Evolutionary conservation across 1,139 yeast genomes (phyloP), one percentile per base, ranked within the genome.

Genomic region (Diutina siamensis): DNA sequence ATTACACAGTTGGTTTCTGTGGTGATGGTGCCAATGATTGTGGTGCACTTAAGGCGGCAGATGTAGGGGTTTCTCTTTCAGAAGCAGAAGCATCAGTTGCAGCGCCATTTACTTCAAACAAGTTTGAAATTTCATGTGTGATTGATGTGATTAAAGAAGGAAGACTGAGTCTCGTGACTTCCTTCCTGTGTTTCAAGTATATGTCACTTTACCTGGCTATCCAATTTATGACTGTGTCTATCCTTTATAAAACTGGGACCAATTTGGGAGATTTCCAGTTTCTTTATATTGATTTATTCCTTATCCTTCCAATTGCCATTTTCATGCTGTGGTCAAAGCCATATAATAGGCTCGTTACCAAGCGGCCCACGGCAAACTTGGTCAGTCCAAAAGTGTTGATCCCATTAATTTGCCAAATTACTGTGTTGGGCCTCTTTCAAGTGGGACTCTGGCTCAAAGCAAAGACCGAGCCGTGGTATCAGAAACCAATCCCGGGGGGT

Each of bases 81-180:
- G 98, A 92, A 59, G 98, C 98, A 0, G 99, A 92, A 60, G 98
- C 98, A 0, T 85, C 95, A 4, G 97, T 94, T 19, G 98, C 98
- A 1, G 97, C 98, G 0, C 98, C 99, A 2, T 92, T 92, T 60
- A 94, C 99, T 0, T 86, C 96, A 1, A 74, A 94, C 45, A 63
- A 76, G 1, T 92, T 92, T 64, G 96, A 92, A 54, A 88, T 92
- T 40, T 80, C 95, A 2, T 92, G 98, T 66, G 95, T 92, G 25
- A 65, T 87, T 52, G 88, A 86, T 58, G 92, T 94, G 3, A 87
- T 92, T 49, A 80, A 77, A 55, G 98, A 94, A 61, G 99, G 99
- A 12, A 73, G 99, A 51, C 92, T 89, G 2, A 83, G 97, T 40
- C 69, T 92, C 57, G 96, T 89, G 13, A 92, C 99, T 1, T 84